Evolutionary conservation across 805 yeast genomes (phyloP), one percentile per base, ranked within the genome.

Genomic region (Danielozyma ontarioensis): DNA sequence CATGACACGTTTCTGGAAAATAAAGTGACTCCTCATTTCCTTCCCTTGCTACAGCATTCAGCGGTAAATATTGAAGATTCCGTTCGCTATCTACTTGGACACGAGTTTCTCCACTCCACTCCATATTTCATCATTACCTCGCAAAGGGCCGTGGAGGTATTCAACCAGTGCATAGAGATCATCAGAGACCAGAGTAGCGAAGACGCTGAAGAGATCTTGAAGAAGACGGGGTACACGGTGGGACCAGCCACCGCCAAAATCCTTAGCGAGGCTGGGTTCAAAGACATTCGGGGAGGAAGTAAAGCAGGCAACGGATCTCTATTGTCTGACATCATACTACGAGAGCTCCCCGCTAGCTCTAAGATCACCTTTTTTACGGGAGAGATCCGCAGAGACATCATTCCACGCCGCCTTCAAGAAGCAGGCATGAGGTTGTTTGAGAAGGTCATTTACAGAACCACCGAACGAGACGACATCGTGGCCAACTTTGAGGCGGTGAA

Each of bases 131-230:
- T 90, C 7, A 78, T 90, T 3, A 89, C 97, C 0, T 83, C 95
- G 2, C 97, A 90, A 53, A 58, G 97, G 43, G 95, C 96, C 2
- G 95, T 89, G 0, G 96, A 89, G 45, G 80, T 86, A 4, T 56
- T 87, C 10, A 74, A 73, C 39, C 62, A 64, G 25, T 53, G 73
- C 11, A 57, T 80, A 4, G 39, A 43, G 0, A 36, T 37, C 8
- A 44, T 65, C n/a, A 28, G 32, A 10, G 46, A 40, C 19, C 58
- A 6, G 46, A 30, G 1, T 39, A 30, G 6, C 26, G 29, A 28
- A 51, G 37, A 35, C 44, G 51, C 5, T 3, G 22, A 33, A 2
- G 34, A 31, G 1, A 59, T 79, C 1, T 51, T 74, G 5, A 34
- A 42, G 3, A 78, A 77, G 45, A 74, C 79, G 0, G 80, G 82